Conservation (phyloP, 495 filamentous ascomycete species). For the Neurospora sp. region DNA sequence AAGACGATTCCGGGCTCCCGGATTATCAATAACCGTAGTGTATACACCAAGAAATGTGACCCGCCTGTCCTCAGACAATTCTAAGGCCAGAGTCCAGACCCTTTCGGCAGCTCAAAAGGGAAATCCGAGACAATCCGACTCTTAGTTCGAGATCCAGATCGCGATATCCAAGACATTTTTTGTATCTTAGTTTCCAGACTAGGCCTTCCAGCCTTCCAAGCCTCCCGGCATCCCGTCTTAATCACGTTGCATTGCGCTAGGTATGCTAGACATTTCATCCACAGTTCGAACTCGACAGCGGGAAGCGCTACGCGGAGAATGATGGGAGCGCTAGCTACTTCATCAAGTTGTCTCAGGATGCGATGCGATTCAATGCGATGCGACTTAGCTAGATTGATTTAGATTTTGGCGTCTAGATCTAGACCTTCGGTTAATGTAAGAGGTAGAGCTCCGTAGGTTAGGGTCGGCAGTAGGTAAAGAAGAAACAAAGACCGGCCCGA, state of each 20-base stretch:
- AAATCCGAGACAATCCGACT: neutral
- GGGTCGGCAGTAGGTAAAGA: too few relatives aligned
- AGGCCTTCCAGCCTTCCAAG: neutral
- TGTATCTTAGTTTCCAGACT: neutral
- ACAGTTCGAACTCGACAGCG: neutral
- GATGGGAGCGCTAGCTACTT: neutral
- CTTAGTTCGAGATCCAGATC: neutral
- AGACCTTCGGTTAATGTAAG: neutral
- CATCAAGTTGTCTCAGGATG: neutral
- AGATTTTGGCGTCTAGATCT: neutral
- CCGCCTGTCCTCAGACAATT: neutral
- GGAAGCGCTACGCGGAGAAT: neutral
- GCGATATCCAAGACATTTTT: neutral
- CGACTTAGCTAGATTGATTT: neutral
- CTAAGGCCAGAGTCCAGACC: neutral
- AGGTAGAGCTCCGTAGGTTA: neutral
- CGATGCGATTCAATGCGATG: neutral
- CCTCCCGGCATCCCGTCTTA: neutral
- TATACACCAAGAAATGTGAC: neutral
- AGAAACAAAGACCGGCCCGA: too few relatives aligned
- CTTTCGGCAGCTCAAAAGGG: neutral
- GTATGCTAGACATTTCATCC: neutral
- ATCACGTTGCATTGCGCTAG: neutral
- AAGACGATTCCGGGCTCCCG: neutral
- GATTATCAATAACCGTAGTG: neutral